Evolutionary conservation across 768 basidiomycete species (phyloP).

Genomic region (Hemileccinum impolitum): DNA sequence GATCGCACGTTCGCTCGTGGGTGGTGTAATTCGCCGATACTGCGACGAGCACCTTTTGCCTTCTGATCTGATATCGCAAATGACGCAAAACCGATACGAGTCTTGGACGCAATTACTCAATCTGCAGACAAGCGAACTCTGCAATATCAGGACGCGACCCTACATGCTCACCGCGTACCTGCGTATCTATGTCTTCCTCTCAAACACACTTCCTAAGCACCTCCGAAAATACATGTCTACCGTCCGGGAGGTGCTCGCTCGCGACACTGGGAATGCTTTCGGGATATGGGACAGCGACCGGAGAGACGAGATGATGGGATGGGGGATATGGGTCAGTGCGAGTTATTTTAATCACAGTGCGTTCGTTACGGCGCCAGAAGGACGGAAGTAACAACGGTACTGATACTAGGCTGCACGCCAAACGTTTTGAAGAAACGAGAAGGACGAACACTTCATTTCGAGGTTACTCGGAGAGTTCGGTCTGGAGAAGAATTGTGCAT

Average conservation of each 20-base stretch:
- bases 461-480: conserved; percentile 39
- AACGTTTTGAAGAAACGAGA: conserved; percentile 46
- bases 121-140: conserved; percentile 58
- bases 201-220: conserved; percentile 31
- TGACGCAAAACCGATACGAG: conserved; percentile 3
- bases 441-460: conserved; percentile 46
- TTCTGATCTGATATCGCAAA: conserved; percentile 2
- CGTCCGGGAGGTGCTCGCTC: conserved; percentile 51
- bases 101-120: conserved; percentile 49
- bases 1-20: conserved; percentile 53
- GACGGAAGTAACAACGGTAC: neutral
- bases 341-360: conserved; percentile 71
- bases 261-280: conserved; percentile 66
- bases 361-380: conserved; percentile 5
- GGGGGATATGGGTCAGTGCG: conserved; percentile 56
- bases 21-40: conserved; percentile 46
- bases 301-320: conserved; percentile 59
- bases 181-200: conserved; percentile 53
- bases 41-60: conserved; percentile 16
- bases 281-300: conserved; percentile 60
- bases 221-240: conserved; percentile 38
- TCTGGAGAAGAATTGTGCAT: conserved; percentile 58
- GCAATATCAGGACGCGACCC: conserved; percentile 44
- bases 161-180: conserved; percentile 50
- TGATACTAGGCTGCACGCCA: conserved; percentile 45